Conservation (phyloP, 1,284 basidiomycete genomes). For the Takashimella koratensis region DNA sequence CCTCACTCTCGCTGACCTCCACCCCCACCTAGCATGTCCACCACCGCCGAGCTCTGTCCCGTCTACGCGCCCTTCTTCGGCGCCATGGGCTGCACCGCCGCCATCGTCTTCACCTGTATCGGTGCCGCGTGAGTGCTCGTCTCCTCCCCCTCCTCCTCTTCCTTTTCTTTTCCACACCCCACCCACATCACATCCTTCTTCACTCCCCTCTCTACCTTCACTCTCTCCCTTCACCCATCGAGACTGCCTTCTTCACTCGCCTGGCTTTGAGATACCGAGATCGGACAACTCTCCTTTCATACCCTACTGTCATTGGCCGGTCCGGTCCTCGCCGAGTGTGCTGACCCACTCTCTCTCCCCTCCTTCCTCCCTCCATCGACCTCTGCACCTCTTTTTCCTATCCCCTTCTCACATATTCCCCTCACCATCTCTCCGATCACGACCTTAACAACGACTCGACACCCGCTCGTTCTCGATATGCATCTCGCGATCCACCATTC, state of each 20-base stretch:
- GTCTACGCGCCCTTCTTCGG: slow-evolving; percentile 97
- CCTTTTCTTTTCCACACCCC: not conserved
- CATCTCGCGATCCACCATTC: not conserved
- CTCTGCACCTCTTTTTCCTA: not conserved
- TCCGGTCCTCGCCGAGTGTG: not conserved
- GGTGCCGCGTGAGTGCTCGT: slow-evolving; percentile 46
- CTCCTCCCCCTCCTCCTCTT: not conserved
- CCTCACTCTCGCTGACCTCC: not conserved
- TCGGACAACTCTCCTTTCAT: not conserved
- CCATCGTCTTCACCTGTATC: slow-evolving; percentile 91
- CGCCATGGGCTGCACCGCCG: slow-evolving; percentile 93
- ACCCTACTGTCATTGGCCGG: not conserved
- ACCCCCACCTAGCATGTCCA: slow-evolving; percentile 58
- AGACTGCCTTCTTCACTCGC: not conserved
- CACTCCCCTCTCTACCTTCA: no score
- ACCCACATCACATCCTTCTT: no score
- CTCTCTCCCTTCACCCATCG: no score
- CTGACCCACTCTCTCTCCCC: not conserved
- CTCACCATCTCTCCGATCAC: not conserved
- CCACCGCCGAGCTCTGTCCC: slow-evolving; percentile 71
- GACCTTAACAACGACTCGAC: not conserved
- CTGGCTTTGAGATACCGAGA: not conserved
- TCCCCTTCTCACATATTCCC: not conserved
- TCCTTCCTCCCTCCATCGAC: not conserved
- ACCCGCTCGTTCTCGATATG: not conserved